Evolutionary conservation across 2,329 filamentous ascomycete genomes (phyloP), one percentile per base, ranked within the genome.

Genomic region (Aspergillus floridensis): DNA sequence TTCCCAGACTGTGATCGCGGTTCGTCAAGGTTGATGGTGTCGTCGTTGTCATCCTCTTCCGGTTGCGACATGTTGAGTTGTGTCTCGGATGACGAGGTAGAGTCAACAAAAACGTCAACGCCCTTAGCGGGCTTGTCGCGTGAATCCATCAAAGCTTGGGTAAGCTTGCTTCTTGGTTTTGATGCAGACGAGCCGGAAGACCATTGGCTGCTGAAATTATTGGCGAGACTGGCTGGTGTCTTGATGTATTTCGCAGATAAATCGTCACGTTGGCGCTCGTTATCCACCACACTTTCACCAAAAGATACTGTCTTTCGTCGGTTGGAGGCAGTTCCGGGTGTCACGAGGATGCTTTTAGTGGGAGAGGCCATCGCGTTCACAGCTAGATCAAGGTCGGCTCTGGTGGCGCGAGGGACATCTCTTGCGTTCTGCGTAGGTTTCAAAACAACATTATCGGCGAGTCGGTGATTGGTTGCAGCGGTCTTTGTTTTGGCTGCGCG

Each of bases 271-370:
- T 83, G 84, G 70, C 71, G 72, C 63, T 85, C 83, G 62, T 85
- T 85, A 63, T 86, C 82, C 29, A 82, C 73, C 2, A 86, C 82
- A 19, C 83, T 77, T 19, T 82, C 80, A 6, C 83, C 83, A 67
- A 87, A 87, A 0, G 84, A 84, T 7, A 88, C 84, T 0, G 83
- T 85, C 68, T 88, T 88, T 53, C 84, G 79, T 55, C 82, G 78
- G 59, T 80, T 82, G 31, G 78, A 79, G 10, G 77, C 80, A 2
- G 84, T 86, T 4, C 86, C 84, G 5, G 86, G 86, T 0, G 86
- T 88, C 68, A 86, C 78, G n/a, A 88, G 79, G 54, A 88, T 88
- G 62, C 85, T 85, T 66, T 87, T 87, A 1, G 84, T 82, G 1
- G 83, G 83, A 24, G 84, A 85, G 19, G 73, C 68, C 59, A 74